Evolutionary conservation across 2,329 filamentous ascomycete species (phyloP), one percentile per base, ranked within the genome.

Genomic region (Cytospora mali): DNA sequence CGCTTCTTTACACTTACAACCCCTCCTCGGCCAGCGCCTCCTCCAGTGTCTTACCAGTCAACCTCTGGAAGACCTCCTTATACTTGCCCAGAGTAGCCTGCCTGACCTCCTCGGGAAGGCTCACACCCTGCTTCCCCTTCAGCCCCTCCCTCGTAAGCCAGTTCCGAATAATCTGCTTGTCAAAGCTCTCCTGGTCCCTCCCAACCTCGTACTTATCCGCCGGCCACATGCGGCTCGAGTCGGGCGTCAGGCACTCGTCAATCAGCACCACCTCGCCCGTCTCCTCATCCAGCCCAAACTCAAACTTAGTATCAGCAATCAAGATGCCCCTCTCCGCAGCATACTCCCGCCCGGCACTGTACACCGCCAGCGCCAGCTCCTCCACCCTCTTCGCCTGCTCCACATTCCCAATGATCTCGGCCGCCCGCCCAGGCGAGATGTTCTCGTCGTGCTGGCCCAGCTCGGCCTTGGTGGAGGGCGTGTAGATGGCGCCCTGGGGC

Each of bases 161-260:
- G 76, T 97, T 88, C 39, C 93, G 81, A 68, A 97, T 75, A 71
- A 84, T 88, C 78, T 93, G 90, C 82, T 97, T 97, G 74, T 97
- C 93, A 69, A 94, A 95, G 76, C 91, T 95, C 60, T 89, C 84
- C 79, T 96, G 92, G 62, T 89, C 83, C 66, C 81, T 82, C 2
- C 93, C 93, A 21, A 90, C 76, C 72, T 87, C 83, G 73, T 94
- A 96, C 52, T 81, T 81, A 50, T 87, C 87, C 66, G 83, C 85
- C 0, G 88, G 88, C 93, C 94, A 98, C 82, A 97, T 97, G 18
- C 93, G 85, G 56, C 90, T 94, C 60, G 85, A 89, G 74, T 92
- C 89, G 2, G 93, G 92, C 9, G 92, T 96, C 54, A 96, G 79
- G 25, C 96, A 91, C 78, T 96, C 92, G 72, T 96, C 92, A 5